These are phyloP conservation scores for Hirschioporus abietinus DNA, from an alignment of 768 basidiomycete genomes.

Conservation along the genomic window DNA sequence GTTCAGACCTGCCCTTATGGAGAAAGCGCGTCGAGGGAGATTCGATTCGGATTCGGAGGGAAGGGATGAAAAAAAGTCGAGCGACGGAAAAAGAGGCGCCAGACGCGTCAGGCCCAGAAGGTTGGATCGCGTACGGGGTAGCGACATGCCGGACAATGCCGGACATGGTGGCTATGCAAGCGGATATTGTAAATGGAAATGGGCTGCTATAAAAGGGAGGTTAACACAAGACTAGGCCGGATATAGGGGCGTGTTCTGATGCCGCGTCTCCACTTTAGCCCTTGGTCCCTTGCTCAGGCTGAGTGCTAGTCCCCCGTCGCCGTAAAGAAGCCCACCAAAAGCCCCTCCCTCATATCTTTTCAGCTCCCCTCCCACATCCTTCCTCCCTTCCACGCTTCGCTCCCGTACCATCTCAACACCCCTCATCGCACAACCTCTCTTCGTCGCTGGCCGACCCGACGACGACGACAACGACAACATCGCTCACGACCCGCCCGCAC, in stretches of 20 bases:
- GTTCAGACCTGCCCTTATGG: background rate
- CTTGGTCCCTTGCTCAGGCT: background rate
- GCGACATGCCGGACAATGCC: background rate
- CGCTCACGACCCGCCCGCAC: background rate
- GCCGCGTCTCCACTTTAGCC: background rate
- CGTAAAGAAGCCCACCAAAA: background rate
- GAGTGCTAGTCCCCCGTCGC: background rate
- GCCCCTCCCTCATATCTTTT: background rate
- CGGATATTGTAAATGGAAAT: background rate
- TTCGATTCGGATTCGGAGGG: background rate
- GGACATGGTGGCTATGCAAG: background rate
- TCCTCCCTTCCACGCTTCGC: background rate
- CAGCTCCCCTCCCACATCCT: background rate
- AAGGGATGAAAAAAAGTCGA: background rate
- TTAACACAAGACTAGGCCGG: background rate
- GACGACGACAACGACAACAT: background rate
- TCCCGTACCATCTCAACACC: background rate
- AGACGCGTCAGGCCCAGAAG: background rate
- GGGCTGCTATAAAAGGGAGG: background rate
- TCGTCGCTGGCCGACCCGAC: conserved; percentile 1
- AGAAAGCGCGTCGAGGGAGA: background rate
- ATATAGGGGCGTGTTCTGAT: background rate
- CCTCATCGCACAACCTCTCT: background rate
- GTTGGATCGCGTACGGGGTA: background rate
- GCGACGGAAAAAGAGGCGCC: background rate